These are phyloP conservation scores for Cyclostephanos tholiformis DNA, from an alignment of 108 stramenopile species.

Conservation along the genomic window DNA sequence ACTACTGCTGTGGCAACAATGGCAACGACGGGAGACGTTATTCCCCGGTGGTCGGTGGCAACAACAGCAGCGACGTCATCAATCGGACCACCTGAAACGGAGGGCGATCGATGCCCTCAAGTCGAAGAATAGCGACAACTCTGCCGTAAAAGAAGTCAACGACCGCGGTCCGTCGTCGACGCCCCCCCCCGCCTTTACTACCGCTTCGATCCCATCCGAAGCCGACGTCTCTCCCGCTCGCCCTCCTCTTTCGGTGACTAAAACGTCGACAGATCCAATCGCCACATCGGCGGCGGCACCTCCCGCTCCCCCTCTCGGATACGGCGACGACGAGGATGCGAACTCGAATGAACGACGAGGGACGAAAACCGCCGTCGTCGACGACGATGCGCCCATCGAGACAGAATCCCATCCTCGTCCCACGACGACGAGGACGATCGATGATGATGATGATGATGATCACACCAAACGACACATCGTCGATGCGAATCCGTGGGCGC, in stretches of 20 bases:
- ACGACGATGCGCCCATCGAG: background rate
- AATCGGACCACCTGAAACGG: slow-evolving; percentile 1
- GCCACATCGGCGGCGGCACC: background rate
- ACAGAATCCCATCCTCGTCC: background rate
- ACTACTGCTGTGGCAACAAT: too few relatives aligned
- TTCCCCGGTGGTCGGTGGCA: background rate
- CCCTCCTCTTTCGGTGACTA: background rate
- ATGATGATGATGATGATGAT: too few relatives aligned
- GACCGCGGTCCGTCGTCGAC: background rate
- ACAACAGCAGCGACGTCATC: background rate
- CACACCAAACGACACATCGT: background rate
- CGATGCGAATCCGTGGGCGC: slow-evolving; percentile 4
- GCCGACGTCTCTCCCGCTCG: background rate
- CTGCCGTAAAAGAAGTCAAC: background rate
- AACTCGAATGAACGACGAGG: background rate
- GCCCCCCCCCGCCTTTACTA: too few relatives aligned
- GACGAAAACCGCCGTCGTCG: background rate
- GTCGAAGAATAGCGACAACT: background rate
- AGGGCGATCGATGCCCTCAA: background rate
- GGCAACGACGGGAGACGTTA: background rate
- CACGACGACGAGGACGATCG: background rate
- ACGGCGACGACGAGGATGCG: background rate
- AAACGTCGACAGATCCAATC: background rate
- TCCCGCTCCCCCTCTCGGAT: background rate
- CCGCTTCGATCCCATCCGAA: too few relatives aligned